Percentiles rank a stretch among this genome's conserved stretches.
Evolutionary conservation across 148 eudicot species (phyloP).

Genomic region (Heliamphora exappendiculata): DNA sequence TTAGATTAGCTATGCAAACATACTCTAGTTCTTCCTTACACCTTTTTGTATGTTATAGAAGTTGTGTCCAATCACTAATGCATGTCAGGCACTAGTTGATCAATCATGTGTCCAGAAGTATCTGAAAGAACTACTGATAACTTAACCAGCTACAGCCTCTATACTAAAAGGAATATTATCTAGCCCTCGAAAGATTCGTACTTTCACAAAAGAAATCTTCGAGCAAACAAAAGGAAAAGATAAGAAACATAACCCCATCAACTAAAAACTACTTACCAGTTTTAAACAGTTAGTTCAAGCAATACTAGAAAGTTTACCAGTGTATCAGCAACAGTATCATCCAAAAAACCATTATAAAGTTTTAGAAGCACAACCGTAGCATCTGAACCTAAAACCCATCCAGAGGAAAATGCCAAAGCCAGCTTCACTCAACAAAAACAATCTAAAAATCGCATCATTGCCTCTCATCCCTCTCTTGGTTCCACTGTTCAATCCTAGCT

Average conservation of each 20-base stretch:
- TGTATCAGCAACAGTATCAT: not conserved
- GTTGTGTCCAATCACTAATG: not conserved
- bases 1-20: not conserved
- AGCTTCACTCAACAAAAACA: not conserved
- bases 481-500: slow-evolving; percentile 62
- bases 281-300: not conserved
- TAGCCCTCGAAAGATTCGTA: not conserved
- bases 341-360: not conserved
- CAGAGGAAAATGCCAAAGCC: slow-evolving; percentile 4
- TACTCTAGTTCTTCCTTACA: not conserved
- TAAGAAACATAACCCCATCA: not conserved
- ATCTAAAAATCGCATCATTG: not conserved
- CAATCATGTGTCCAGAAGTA: not conserved
- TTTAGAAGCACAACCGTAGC: not conserved
- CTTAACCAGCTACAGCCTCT: not conserved
- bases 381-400: not conserved
- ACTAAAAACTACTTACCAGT: not conserved
- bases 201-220: not conserved
- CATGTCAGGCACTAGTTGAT: not conserved
- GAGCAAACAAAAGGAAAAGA: not conserved
- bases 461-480: slow-evolving; percentile 42
- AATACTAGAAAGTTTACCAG: not conserved
- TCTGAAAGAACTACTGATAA: not conserved
- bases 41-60: not conserved
- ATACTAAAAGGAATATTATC: not conserved